These are phyloP conservation scores for Verticillium zaregamsianum DNA, from an alignment of 2,329 filamentous ascomycete species.

Conservation along the genomic window DNA sequence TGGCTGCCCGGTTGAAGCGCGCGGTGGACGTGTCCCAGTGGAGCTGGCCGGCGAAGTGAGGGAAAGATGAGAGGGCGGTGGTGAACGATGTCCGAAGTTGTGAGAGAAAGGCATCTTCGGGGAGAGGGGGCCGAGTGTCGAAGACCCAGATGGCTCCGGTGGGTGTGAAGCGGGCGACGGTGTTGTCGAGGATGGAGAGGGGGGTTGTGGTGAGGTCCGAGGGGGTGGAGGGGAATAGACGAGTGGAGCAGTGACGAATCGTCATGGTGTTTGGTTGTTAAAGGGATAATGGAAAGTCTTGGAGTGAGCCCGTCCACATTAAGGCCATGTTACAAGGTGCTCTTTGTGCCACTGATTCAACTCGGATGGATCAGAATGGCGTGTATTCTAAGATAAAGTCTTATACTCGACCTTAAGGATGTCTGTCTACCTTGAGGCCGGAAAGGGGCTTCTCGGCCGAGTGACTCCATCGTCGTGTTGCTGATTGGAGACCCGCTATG, in stretches of 20 bases:
- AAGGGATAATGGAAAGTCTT: not conserved
- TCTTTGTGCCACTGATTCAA: no score
- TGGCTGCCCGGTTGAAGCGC: not conserved
- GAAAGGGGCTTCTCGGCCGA: not conserved
- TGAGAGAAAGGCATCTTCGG: not conserved
- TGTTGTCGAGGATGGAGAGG: conserved; percentile 38
- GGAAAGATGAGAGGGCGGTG: conserved; percentile 31
- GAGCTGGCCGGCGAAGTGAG: conserved; percentile 37
- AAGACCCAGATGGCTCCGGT: conserved; percentile 41
- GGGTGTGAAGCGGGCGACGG: conserved; percentile 32
- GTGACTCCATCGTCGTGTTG: not conserved
- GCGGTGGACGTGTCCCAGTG: conserved; percentile 24
- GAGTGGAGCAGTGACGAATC: not conserved
- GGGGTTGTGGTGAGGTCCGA: not conserved
- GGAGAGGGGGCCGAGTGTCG: conserved; percentile 17
- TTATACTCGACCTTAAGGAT: no score
- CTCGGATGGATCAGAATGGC: no score
- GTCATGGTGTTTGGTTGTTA: not conserved
- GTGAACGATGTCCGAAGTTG: conserved; percentile 19
- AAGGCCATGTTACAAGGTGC: no score
- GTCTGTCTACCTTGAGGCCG: no score
- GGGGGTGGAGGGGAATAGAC: not conserved
- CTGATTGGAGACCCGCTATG: not conserved
- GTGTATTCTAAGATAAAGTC: no score
- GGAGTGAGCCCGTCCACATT: no score